Conservation (phyloP, 768 basidiomycete genomes). For the Hortiboletus flavorubellus region DNA sequence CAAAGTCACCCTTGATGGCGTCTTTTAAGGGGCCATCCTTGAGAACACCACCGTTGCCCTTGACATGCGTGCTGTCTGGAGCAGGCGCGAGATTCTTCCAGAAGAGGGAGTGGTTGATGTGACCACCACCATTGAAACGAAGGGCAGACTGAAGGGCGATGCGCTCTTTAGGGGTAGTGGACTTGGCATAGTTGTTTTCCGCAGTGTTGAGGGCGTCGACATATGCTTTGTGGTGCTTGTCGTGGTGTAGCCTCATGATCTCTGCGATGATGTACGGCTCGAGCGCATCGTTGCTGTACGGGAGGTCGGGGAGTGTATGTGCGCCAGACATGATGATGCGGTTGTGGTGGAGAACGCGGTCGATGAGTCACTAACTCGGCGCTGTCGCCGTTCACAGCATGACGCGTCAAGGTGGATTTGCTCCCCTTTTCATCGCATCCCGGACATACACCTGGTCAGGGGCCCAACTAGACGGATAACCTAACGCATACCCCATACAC, state of each 20-base stretch:
- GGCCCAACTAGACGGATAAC: constrained; percentile 31
- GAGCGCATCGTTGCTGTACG: constrained; percentile 84
- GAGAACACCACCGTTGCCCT: constrained; percentile 62
- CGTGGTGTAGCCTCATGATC: constrained; percentile 95
- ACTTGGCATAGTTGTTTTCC: constrained; percentile 70
- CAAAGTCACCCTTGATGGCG: constrained; percentile 64
- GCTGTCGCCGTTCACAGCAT: constrained; percentile 18
- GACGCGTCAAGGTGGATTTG: constrained; percentile 5
- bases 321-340: constrained; percentile 35
- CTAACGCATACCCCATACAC: constrained; percentile 31
- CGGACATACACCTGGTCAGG: constrained; percentile 21
- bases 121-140: constrained; percentile 36
- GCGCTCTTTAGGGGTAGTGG: constrained; percentile 56
- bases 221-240: constrained; percentile 95
- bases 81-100: constrained; percentile 91
- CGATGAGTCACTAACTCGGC: neutral
- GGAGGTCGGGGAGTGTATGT: constrained; percentile 69
- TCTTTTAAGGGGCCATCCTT: constrained; percentile 65
- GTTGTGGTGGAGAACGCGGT: neutral
- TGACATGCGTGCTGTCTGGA: constrained; percentile 40
- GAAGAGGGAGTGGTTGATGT: constrained; percentile 95
- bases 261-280: constrained; percentile 87
- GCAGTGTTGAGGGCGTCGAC: constrained; percentile 70
- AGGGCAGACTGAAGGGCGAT: constrained; percentile 27
- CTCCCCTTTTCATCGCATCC: constrained; percentile 27